Percentiles rank a stretch among this genome's conserved stretches.
Evolutionary conservation across 2,329 filamentous ascomycete genomes (phyloP).

Genomic region (Xylaria sp.): DNA sequence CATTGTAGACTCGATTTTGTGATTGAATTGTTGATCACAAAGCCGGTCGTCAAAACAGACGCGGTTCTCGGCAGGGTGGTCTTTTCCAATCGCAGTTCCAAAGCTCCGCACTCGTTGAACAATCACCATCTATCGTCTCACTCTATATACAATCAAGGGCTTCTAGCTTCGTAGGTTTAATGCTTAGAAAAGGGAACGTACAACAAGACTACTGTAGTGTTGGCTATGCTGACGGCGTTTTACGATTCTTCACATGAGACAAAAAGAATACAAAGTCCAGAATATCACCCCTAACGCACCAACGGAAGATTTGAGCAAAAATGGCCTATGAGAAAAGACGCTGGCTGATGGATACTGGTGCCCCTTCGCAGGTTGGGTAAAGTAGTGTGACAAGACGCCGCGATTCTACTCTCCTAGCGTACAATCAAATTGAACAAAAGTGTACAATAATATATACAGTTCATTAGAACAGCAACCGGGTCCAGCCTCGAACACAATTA

Average conservation of each 20-base stretch:
- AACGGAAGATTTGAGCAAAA: no score
- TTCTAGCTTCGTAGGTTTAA: not conserved
- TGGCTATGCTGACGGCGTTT: no score
- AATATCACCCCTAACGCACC: no score
- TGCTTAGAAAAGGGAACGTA: not conserved
- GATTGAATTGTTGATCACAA: not conserved
- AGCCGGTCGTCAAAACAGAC: not conserved
- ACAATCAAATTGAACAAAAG: constrained; percentile 7
- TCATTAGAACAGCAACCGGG: not conserved
- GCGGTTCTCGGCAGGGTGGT: not conserved
- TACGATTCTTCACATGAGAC: no score
- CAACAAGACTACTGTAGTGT: not conserved
- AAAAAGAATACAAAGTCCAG: no score
- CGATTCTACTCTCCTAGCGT: not conserved
- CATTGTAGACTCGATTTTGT: not conserved
- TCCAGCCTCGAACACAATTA: not conserved
- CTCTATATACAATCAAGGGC: not conserved
- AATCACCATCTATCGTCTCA: not conserved
- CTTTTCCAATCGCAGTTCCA: not conserved
- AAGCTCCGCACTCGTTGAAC: no score
- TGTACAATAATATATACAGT: constrained; percentile 22
- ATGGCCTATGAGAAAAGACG: no score
- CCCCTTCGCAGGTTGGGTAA: not conserved
- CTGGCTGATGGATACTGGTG: no score
- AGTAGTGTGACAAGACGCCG: not conserved